Conservation (phyloP, 2,329 filamentous ascomycete species). For the Trichoderma asperellum region DNA sequence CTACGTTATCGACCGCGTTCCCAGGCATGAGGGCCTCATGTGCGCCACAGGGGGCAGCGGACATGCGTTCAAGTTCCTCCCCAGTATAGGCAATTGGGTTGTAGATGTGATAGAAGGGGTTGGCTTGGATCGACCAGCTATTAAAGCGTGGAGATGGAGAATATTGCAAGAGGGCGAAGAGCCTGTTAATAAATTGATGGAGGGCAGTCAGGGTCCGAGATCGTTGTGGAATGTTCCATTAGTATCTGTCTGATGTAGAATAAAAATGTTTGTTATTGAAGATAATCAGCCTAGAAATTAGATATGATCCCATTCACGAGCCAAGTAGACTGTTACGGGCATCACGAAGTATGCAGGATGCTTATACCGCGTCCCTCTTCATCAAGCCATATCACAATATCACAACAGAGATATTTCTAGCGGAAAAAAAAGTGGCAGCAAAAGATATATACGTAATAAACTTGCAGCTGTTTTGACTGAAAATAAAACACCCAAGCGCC, state of each 20-base stretch:
- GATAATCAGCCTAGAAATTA: background rate
- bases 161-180: background rate
- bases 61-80: slow-evolving; percentile 66
- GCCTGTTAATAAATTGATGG: slow-evolving; percentile 21
- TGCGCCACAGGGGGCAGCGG: slow-evolving; percentile 65
- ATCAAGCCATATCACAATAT: background rate
- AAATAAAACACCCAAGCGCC: slow-evolving; percentile 17
- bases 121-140: slow-evolving; percentile 6
- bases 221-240: slow-evolving; percentile 9
- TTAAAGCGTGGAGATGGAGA: slow-evolving; percentile 26
- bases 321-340: background rate
- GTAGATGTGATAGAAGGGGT: slow-evolving; percentile 47
- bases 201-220: slow-evolving; percentile 10
- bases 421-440: background rate
- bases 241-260: background rate
- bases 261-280: background rate
- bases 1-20: slow-evolving; percentile 42
- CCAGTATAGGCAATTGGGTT: slow-evolving; percentile 59
- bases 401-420: background rate
- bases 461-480: slow-evolving; percentile 6
- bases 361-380: background rate
- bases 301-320: background rate
- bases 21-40: slow-evolving; percentile 61
- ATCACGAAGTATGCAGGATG: background rate
- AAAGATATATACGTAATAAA: slow-evolving; percentile 12